Percentiles rank a stretch among this genome's conserved stretches.
phyloP scores from a whole-genome alignment of 768 basidiomycete genomes.

The Tylopilus plumbeoviolaceoides region DNA sequence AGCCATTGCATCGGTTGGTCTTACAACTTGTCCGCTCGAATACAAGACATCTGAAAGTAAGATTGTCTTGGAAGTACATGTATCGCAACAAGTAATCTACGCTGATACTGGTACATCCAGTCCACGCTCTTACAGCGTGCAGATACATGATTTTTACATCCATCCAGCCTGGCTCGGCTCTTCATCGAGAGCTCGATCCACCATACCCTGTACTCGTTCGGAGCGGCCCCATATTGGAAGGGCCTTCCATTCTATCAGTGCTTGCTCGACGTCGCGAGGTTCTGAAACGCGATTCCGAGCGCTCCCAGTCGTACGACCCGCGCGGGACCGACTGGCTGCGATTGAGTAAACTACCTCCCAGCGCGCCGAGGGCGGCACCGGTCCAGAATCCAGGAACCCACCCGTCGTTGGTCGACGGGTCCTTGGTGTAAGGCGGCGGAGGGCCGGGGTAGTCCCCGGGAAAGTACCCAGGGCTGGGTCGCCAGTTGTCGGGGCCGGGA shows the following conservation, averaged over 20 bases:
- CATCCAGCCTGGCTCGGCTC: constrained; percentile 1
- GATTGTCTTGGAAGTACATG: not conserved
- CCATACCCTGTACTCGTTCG: constrained; percentile 79
- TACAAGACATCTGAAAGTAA: not conserved
- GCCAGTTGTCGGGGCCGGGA: constrained; percentile 13
- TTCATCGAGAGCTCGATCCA: constrained; percentile 66
- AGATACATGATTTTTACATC: not conserved
- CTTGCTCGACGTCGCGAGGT: constrained; percentile 23
- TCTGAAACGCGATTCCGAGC: constrained; percentile 32
- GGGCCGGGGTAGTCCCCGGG: constrained; percentile 47
- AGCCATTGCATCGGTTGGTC: not conserved
- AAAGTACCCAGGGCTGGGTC: constrained; percentile 44
- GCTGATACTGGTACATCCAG: not conserved
- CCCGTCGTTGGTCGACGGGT: constrained; percentile 27
- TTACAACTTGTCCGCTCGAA: not conserved
- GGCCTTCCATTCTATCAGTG: constrained; percentile 60
- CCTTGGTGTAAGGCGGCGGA: constrained; percentile 55
- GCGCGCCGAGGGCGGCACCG: constrained; percentile 69
- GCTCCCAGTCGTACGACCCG: constrained; percentile 58
- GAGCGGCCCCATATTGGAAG: constrained; percentile 66
- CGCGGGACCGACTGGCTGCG: constrained; percentile 27
- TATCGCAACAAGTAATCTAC: constrained; percentile 2
- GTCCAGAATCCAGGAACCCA: constrained; percentile 84
- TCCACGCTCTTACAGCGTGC: not conserved
- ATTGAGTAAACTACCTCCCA: constrained; percentile 58